These are phyloP conservation scores for Schizophyllum commune DNA, from an alignment of 1,284 basidiomycete species.

Conservation along the genomic window DNA sequence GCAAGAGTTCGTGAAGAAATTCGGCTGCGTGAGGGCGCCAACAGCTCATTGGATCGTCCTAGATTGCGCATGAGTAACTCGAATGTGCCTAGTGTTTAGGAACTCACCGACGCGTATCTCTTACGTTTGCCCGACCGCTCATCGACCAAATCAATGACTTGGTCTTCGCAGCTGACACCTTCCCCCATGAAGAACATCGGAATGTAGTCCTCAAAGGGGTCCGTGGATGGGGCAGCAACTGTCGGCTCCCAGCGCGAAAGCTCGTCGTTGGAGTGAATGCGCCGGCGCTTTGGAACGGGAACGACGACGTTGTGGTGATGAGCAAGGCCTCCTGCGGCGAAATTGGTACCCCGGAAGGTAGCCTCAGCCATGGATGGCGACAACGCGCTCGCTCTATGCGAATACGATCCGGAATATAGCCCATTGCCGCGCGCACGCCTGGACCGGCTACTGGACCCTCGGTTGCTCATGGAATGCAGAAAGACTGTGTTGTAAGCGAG, in stretches of 20 bases:
- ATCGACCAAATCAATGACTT: not conserved
- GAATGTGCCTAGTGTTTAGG: no score
- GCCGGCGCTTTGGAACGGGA: not conserved
- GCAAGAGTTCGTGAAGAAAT: conserved; percentile 5
- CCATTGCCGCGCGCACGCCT: no score
- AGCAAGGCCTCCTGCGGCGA: not conserved
- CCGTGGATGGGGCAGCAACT: not conserved
- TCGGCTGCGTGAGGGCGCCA: conserved; percentile 1
- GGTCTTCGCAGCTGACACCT: not conserved
- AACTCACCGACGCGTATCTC: not conserved
- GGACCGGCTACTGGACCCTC: no score
- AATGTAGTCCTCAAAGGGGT: not conserved
- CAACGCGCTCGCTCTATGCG: not conserved
- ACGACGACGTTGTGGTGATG: not conserved
- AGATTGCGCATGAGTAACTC: not conserved
- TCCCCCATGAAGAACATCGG: not conserved
- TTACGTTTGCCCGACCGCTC: not conserved
- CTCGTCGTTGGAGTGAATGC: no score
- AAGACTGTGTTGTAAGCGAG: no score
- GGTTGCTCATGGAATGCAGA: no score
- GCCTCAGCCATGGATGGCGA: no score
- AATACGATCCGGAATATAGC: not conserved
- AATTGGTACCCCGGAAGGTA: not conserved
- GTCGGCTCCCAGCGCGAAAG: not conserved
- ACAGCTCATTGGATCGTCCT: conserved; percentile 5